Base-by-base conservation (phyloP, 805 yeast genomes). In the Cyberlindnera xylosilytica region DNA sequence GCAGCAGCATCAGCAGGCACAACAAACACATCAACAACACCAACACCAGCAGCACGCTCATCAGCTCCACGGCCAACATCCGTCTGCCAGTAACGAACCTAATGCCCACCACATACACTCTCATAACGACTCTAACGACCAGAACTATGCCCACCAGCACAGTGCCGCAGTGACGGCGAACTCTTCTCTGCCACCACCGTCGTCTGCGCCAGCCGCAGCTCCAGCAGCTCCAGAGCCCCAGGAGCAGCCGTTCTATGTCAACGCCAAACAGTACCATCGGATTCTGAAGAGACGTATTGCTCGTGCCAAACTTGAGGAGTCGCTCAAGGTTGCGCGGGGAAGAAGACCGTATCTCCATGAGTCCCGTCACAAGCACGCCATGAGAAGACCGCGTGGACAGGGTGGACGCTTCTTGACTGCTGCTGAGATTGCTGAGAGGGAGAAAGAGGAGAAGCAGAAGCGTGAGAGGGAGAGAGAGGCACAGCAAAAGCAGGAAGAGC, bases 381-480 rank as follows among this genome's bases (percentile, higher is more conserved):
- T 93, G 99, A 77, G 98, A 60, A 78, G 99, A 62, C 98, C 99
- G 13, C 79, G 99, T 54, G 99, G 99, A 20, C 98, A 93, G 67
- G 99, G 99, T 24, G 99, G 99, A 6, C 73, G 99, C 47, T 93
- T 93, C 53, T 66, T 93, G 46, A 93, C 99, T 1, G 97, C 98
- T 12, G 96, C 96, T 10, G 87, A 78, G 49, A 83, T 77, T 34
- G 82, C 78, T 11, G 83, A 74, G 47, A 66, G 74, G 42, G 84
- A 80, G 38, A 59, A 70, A 39, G 60, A 60, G 46, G 70, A 58
- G 52, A 52, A 40, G 32, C 47, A 39, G 33, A 39, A 44, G 42
- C 42, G 39, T 29, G 41, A 34, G 59, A 56, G 24, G 24, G 10
- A 8, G 24, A 22, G 24, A 39, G 57, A 44, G 18, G 53, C 20